Base-by-base conservation (phyloP, 2,329 filamentous ascomycete species). In the Biscogniauxia marginata region DNA sequence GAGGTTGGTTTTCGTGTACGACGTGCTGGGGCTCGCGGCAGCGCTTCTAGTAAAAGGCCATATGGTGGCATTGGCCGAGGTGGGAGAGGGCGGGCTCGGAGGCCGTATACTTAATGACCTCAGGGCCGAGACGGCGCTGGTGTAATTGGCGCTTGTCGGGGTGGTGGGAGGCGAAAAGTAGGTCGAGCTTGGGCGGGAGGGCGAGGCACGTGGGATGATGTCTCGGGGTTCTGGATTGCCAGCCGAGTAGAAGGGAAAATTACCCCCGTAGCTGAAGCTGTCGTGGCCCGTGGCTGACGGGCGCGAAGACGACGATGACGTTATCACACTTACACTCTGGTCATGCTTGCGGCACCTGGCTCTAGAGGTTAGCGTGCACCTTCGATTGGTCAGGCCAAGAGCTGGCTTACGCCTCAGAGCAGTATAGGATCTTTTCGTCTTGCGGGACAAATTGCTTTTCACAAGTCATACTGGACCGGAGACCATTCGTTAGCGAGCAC, bases 371-470 rank as follows among this genome's bases (percentile, higher is more conserved):
- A 69, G 66, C 55, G 67, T 58, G 46, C 52, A 55, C 46, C 34
- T 34, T 19, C 54, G 24, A 60, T 63, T 65, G 55, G 54, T 48
- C 24, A 53, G 49, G 49, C 24, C 52, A 50, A 46, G 62, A 57
- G 34, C 51, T 52, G 56, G 77, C 83, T 73, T 78, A 86, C 83
- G 76, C 73, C 67, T 86, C 83, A 39, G 84, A 87, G 71, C 84
- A 87, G 74, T 87, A 87, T 46, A 86, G 71, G 58, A 78, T 77
- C 59, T 77, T 80, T 63, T 83, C 83, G 66, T 84, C 80, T 44
- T 79, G 75, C 50, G 83, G 79, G 21, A 84, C 71, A 69, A 87
- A 87, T 72, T 87, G 84, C 73, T 86, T 87, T 70, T 87, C 84
- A 70, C 84, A 87, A 8, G 79, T 82, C 84, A 86, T 87, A 72